Evolutionary conservation across 768 basidiomycete genomes (phyloP).

Genomic region (Termitomyces sp.): DNA sequence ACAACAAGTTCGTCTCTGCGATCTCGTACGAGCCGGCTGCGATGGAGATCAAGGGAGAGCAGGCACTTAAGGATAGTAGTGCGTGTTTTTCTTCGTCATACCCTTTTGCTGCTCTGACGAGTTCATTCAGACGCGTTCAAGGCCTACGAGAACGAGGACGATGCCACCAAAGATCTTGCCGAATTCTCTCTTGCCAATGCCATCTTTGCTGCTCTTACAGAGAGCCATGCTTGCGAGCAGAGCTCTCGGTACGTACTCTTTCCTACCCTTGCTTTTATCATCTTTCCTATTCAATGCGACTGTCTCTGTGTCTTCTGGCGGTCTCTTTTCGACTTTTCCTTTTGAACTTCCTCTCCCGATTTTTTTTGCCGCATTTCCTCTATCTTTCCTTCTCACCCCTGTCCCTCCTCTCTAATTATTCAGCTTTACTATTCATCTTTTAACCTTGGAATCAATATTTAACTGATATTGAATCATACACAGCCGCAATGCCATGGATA

Average conservation of each 20-base stretch:
- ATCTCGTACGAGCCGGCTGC: conserved; percentile 82
- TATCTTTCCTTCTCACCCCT: too few relatives aligned
- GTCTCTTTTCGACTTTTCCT: too few relatives aligned
- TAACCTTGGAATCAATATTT: too few relatives aligned
- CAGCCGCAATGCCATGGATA: conserved; percentile 99
- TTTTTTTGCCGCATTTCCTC: not conserved
- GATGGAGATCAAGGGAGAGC: conserved; percentile 77
- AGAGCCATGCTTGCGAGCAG: conserved; percentile 94
- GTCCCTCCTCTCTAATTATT: not conserved
- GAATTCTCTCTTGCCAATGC: conserved; percentile 97
- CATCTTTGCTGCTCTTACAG: conserved; percentile 89
- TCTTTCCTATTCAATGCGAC: not conserved
- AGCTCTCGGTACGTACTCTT: conserved; percentile 63
- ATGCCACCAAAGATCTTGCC: conserved; percentile 86
- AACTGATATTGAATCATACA: not conserved
- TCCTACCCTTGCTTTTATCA: not conserved
- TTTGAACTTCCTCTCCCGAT: too few relatives aligned
- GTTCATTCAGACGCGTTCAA: conserved; percentile 70
- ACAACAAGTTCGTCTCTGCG: conserved; percentile 86
- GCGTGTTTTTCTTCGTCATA: conserved; percentile 23
- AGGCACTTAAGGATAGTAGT: conserved; percentile 78
- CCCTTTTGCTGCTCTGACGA: not conserved
- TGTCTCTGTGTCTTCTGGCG: not conserved
- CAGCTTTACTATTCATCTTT: not conserved
- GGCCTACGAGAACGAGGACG: conserved; percentile 97